Conservation (phyloP, 495 filamentous ascomycete genomes). For the Apodospora peruviana region DNA sequence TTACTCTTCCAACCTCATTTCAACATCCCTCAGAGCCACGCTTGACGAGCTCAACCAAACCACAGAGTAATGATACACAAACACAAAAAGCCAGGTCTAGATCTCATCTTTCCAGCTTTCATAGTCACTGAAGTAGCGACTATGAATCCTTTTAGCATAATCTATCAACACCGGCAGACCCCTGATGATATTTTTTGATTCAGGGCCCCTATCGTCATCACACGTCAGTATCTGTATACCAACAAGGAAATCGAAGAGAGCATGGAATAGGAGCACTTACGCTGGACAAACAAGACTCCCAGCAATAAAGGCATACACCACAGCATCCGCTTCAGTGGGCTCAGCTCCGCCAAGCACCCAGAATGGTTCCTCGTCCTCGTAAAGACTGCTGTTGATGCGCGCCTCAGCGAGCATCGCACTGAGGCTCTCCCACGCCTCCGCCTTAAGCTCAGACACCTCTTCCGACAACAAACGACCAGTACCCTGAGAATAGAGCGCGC, state of each 20-base stretch:
- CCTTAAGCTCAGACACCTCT: conserved; percentile 40
- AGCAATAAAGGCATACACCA: conserved; percentile 52
- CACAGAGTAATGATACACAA: no score
- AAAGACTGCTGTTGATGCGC: neutral
- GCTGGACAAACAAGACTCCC: conserved; percentile 43
- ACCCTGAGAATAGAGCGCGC: conserved; percentile 51
- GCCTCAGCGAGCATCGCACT: conserved; percentile 26
- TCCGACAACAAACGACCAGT: conserved; percentile 42
- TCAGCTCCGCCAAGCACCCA: conserved; percentile 51
- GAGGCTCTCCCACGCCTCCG: conserved; percentile 50
- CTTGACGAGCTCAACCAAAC: no score
- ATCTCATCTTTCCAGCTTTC: no score
- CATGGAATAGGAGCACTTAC: conserved; percentile 31
- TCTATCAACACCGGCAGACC: conserved; percentile 45
- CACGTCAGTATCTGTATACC: neutral
- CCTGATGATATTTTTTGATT: conserved; percentile 36
- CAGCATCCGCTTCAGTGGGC: conserved; percentile 54
- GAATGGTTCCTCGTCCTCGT: conserved; percentile 33
- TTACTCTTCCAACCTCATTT: no score
- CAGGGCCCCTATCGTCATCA: conserved; percentile 36
- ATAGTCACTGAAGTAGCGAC: conserved; percentile 57
- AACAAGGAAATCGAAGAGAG: neutral
- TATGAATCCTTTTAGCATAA: conserved; percentile 54
- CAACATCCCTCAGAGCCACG: no score
- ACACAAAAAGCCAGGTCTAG: no score